Conservation (phyloP, 2,329 filamentous ascomycete species). For the Ophiostoma australiae region DNA sequence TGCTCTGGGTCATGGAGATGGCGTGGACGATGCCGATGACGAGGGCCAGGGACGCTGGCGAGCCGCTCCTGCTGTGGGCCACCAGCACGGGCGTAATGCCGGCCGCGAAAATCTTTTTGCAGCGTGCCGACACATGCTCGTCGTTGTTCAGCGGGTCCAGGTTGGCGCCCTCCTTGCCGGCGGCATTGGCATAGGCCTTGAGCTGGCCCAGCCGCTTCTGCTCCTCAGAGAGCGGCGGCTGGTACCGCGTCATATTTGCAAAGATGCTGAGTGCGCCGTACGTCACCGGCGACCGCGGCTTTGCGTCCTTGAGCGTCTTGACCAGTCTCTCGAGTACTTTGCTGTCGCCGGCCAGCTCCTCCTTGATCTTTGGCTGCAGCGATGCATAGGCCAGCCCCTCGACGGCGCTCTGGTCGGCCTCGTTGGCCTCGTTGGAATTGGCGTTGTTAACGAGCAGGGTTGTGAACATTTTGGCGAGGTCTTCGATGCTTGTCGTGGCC, state of each 20-base stretch:
- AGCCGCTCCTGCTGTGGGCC: constrained; percentile 67
- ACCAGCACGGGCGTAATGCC: constrained; percentile 74
- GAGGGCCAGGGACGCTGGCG: constrained; percentile 64
- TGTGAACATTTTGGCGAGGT: constrained; percentile 59
- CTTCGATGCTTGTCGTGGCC: constrained; percentile 58
- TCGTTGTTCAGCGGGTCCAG: constrained; percentile 70
- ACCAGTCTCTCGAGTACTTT: constrained; percentile 67
- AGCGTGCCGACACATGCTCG: constrained; percentile 68
- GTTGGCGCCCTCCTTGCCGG: constrained; percentile 50
- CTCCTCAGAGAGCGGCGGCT: constrained; percentile 74
- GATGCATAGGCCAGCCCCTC: constrained; percentile 92
- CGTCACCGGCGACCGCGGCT: constrained; percentile 63
- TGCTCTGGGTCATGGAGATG: constrained; percentile 65
- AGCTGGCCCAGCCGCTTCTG: constrained; percentile 87
- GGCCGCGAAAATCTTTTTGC: constrained; percentile 71
- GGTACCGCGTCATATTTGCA: constrained; percentile 76
- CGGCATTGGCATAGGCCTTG: constrained; percentile 88
- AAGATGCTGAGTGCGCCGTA: constrained; percentile 86
- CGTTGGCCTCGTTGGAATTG: constrained; percentile 38
- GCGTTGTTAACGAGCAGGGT: constrained; percentile 58
- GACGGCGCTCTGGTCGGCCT: constrained; percentile 58
- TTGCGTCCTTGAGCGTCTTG: constrained; percentile 53
- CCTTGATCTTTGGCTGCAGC: constrained; percentile 77
- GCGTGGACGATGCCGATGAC: constrained; percentile 72
- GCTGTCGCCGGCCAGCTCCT: constrained; percentile 66